Conservation (phyloP, 805 yeast genomes). For the Candida rishiriensis region DNA sequence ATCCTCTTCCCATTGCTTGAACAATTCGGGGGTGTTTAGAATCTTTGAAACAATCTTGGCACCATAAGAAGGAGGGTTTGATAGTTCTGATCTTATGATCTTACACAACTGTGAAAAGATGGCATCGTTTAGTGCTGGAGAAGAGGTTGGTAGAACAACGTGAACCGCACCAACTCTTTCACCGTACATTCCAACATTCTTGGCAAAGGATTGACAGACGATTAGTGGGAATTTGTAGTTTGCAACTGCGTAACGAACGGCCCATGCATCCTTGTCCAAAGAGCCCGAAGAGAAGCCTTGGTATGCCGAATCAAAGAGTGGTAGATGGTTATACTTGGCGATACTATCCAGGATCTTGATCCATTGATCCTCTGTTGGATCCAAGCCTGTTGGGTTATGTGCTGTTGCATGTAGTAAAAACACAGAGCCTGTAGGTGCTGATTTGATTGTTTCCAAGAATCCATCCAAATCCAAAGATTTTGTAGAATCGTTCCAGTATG, state of each 20-base stretch:
- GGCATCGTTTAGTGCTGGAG: constrained; percentile 44
- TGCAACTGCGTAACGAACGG: constrained; percentile 63
- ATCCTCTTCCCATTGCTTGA: constrained; percentile 78
- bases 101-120: constrained; percentile 71
- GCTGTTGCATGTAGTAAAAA: constrained; percentile 93
- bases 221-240: constrained; percentile 53
- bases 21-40: constrained; percentile 61
- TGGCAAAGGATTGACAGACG: constrained; percentile 93
- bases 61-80: constrained; percentile 95
- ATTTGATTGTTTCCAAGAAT: constrained; percentile 53
- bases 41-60: constrained; percentile 83
- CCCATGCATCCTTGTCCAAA: constrained; percentile 77
- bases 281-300: constrained; percentile 96
- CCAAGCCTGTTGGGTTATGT: constrained; percentile 97
- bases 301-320: constrained; percentile 90
- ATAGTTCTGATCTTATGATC: constrained; percentile 77
- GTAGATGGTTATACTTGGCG: constrained; percentile 60
- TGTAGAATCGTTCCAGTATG: constrained; percentile 77
- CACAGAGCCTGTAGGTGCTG: constrained; percentile 72
- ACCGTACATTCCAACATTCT: constrained; percentile 95
- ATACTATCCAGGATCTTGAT: constrained; percentile 57
- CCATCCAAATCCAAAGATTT: constrained; percentile 73
- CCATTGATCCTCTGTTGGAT: constrained; percentile 87
- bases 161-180: constrained; percentile 96
- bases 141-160: constrained; percentile 48